These are phyloP conservation scores for Suillus cothurnatus DNA, from an alignment of 768 basidiomycete genomes.

Conservation along the genomic window DNA sequence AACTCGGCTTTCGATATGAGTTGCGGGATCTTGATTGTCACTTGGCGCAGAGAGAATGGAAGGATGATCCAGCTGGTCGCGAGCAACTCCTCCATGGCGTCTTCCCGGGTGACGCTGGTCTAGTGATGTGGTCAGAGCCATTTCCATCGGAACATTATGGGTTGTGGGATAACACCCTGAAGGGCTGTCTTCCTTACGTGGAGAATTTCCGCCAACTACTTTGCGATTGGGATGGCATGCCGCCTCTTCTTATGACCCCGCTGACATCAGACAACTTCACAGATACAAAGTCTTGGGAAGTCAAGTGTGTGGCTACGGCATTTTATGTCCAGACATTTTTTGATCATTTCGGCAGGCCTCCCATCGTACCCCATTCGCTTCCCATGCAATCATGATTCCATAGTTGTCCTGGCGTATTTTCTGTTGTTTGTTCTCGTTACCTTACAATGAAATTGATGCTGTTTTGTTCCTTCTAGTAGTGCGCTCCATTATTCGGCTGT, in stretches of 20 bases:
- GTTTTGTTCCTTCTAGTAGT: neutral
- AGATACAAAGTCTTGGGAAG: neutral
- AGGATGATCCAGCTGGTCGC: neutral
- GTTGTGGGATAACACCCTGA: neutral
- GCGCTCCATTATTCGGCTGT: neutral
- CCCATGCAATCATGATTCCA: constrained; percentile 4
- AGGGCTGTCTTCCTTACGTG: constrained; percentile 1
- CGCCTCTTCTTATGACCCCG: neutral
- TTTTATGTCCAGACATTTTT: constrained; percentile 13
- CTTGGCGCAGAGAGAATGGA: neutral
- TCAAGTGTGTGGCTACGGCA: neutral
- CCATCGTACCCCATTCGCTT: neutral
- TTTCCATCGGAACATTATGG: neutral
- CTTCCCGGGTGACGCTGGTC: constrained; percentile 9
- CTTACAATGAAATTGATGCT: neutral
- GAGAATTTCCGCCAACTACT: constrained; percentile 5
- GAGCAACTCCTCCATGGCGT: constrained; percentile 2
- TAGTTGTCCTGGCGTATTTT: neutral
- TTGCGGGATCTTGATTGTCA: constrained; percentile 17
- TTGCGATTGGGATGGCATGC: constrained; percentile 1
- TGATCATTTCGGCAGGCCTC: constrained; percentile 6
- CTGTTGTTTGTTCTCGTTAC: neutral
- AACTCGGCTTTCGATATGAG: constrained; percentile 24
- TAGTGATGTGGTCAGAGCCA: constrained; percentile 7
- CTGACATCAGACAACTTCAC: neutral